A percentile compares a stretch with the other conserved stretches of the same genome.
These are phyloP conservation scores for Ambrosia hybrid DNA, from an alignment of 140 eudicot species.

Conservation along the genomic window DNA sequence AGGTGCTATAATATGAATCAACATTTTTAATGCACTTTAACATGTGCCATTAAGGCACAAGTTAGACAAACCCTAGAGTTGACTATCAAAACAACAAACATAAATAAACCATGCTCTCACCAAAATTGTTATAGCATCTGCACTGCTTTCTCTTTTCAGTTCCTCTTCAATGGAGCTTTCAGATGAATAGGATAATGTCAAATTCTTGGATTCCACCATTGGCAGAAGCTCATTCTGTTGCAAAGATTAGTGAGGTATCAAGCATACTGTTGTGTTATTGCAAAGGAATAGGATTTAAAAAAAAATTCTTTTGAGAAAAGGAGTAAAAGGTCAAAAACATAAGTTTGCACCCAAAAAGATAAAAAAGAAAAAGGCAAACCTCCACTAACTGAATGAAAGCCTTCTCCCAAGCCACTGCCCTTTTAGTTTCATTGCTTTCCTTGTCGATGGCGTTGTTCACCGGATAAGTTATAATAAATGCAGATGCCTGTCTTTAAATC, in stretches of 20 bases:
- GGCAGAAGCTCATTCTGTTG: slow-evolving; percentile 87
- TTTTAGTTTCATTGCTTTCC: slow-evolving; percentile 71
- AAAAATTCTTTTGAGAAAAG: not conserved
- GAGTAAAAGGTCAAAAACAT: not conserved
- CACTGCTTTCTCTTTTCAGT: slow-evolving; percentile 94
- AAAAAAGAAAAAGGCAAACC: slow-evolving; percentile 43
- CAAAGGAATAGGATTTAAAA: slow-evolving; percentile 3
- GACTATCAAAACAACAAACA: slow-evolving; percentile 10
- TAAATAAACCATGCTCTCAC: slow-evolving; percentile 37
- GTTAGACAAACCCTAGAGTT: not conserved
- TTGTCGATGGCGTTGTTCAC: slow-evolving; percentile 84
- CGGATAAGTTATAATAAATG: slow-evolving; percentile 89
- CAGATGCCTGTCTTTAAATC: slow-evolving; percentile 80
- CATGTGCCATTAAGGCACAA: not conserved
- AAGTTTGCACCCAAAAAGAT: too few species aligned
- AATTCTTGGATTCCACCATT: slow-evolving; percentile 75
- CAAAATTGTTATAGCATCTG: slow-evolving; percentile 91
- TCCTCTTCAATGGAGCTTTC: slow-evolving; percentile 99
- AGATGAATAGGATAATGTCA: slow-evolving; percentile 87
- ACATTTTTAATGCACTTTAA: too few species aligned
- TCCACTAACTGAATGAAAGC: slow-evolving; percentile 88
- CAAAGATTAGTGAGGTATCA: slow-evolving; percentile 14
- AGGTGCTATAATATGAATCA: too few species aligned
- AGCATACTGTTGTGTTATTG: not conserved
- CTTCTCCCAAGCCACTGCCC: slow-evolving; percentile 93